Conservation (phyloP, 495 filamentous ascomycete species). For the Trichoderma reesei region DNA sequence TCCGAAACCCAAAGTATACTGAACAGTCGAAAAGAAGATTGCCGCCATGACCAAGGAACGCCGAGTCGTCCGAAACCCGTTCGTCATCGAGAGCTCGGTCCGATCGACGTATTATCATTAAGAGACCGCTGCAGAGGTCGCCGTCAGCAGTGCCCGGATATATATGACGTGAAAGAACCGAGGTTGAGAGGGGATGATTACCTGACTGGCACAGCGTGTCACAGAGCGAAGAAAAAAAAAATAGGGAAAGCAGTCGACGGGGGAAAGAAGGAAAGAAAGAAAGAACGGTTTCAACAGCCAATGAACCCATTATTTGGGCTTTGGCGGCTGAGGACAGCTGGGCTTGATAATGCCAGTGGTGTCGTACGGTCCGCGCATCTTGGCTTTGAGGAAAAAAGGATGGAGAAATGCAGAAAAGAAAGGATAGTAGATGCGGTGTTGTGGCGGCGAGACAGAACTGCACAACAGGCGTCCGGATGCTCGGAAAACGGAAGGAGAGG, state of each 20-base stretch:
- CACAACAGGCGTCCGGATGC: neutral
- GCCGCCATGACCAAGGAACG: constrained; percentile 1
- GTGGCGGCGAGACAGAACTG: neutral
- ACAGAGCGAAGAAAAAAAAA: neutral
- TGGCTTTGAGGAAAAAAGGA: neutral
- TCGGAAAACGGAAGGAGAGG: constrained; percentile 8
- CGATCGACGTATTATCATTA: constrained; percentile 1
- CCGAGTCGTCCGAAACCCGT: neutral
- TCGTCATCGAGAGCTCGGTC: neutral
- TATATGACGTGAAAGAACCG: neutral
- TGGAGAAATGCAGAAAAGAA: neutral
- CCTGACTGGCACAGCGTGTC: constrained; percentile 5
- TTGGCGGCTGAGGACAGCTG: constrained; percentile 7
- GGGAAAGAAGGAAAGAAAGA: neutral
- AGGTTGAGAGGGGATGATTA: neutral
- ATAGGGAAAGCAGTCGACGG: neutral
- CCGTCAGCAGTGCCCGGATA: neutral
- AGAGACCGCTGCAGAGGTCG: neutral
- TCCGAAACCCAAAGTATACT: neutral
- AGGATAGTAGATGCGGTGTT: neutral
- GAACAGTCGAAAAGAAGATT: neutral
- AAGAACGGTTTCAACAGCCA: neutral
- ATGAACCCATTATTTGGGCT: constrained; percentile 1
- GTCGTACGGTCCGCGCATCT: constrained; percentile 8
- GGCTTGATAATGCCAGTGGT: constrained; percentile 9